These are phyloP conservation scores for Pythium rhizo-oryzae DNA, from an alignment of 352 stramenopile species.

Conservation along the genomic window DNA sequence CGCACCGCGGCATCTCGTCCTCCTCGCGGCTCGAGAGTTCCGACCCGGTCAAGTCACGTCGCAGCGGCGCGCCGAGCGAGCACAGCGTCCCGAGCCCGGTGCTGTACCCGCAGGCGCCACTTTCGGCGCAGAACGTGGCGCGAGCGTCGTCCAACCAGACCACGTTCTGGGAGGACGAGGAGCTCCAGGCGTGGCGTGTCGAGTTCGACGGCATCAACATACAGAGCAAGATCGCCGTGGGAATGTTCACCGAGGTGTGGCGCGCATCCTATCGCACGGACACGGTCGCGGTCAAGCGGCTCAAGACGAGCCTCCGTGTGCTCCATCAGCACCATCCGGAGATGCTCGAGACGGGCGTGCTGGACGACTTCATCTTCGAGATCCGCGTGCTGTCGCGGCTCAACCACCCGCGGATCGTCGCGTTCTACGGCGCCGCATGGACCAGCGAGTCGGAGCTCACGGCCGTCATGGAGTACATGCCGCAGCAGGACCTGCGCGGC, in stretches of 20 bases:
- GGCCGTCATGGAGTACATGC: constrained; percentile 50
- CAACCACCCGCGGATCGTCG: constrained; percentile 52
- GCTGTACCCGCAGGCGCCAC: background rate
- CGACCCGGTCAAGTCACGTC: background rate
- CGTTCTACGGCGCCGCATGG: constrained; percentile 56
- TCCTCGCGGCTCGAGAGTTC: background rate
- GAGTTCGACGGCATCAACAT: constrained; percentile 38
- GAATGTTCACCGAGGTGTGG: constrained; percentile 47
- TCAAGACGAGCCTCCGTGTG: constrained; percentile 32
- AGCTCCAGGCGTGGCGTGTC: constrained; percentile 44
- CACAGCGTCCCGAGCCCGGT: background rate
- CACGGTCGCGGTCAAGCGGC: constrained; percentile 41
- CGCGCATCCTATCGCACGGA: constrained; percentile 43
- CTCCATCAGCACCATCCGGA: constrained; percentile 29
- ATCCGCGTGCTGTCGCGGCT: constrained; percentile 52
- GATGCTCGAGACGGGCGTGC: constrained; percentile 30
- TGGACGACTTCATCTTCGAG: constrained; percentile 55
- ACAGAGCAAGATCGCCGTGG: constrained; percentile 29
- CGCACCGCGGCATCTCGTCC: background rate
- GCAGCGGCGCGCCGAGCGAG: background rate
- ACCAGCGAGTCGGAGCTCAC: constrained; percentile 36
- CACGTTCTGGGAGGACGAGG: constrained; percentile 39
- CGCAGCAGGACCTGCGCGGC: constrained; percentile 39
- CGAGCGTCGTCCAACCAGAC: constrained; percentile 7
- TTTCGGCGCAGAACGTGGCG: background rate